These are phyloP conservation scores for Cryptosporidium bovis DNA, from an alignment of 169 alveolate species.

Conservation along the genomic window DNA sequence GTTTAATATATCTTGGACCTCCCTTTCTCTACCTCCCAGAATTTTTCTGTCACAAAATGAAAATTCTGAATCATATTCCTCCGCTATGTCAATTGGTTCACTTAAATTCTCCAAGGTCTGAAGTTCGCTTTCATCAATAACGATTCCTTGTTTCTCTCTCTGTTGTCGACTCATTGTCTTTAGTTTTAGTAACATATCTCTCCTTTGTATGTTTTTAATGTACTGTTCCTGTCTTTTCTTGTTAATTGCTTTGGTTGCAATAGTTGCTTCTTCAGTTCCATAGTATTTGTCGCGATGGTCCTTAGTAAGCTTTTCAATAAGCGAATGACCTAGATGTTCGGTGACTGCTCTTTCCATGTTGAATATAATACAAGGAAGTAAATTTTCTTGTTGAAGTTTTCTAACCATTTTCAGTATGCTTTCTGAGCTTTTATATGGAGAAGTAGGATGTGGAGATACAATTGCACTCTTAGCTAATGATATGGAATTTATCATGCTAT, in stretches of 20 bases:
- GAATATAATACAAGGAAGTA: slow-evolving; percentile 90
- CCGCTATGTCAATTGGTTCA: slow-evolving; percentile 87
- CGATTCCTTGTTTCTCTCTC: slow-evolving; percentile 87
- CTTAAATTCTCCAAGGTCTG: slow-evolving; percentile 80
- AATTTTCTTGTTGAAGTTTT: slow-evolving; percentile 81
- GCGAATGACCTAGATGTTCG: slow-evolving; percentile 82
- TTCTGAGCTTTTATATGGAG: slow-evolving; percentile 74
- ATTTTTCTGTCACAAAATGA: slow-evolving; percentile 82
- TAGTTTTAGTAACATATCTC: slow-evolving; percentile 84
- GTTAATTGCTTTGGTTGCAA: slow-evolving; percentile 83
- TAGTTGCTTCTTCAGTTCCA: slow-evolving; percentile 86
- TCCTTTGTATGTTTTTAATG: slow-evolving; percentile 81
- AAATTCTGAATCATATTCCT: slow-evolving; percentile 89
- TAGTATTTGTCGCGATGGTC: slow-evolving; percentile 88
- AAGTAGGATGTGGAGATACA: slow-evolving; percentile 21
- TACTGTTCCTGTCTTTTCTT: slow-evolving; percentile 84
- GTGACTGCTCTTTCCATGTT: slow-evolving; percentile 85
- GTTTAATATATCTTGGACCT: slow-evolving; percentile 19
- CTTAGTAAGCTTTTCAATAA: slow-evolving; percentile 80
- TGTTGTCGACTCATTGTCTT: slow-evolving; percentile 85
- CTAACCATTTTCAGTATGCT: slow-evolving; percentile 80
- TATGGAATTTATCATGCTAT: slow-evolving; percentile 11
- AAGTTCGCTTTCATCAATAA: slow-evolving; percentile 80
- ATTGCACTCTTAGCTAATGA: slow-evolving; percentile 18
- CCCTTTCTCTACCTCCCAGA: slow-evolving; percentile 80